Conservation (phyloP, 345 rosid species). For the Streptanthus diversifolius region DNA sequence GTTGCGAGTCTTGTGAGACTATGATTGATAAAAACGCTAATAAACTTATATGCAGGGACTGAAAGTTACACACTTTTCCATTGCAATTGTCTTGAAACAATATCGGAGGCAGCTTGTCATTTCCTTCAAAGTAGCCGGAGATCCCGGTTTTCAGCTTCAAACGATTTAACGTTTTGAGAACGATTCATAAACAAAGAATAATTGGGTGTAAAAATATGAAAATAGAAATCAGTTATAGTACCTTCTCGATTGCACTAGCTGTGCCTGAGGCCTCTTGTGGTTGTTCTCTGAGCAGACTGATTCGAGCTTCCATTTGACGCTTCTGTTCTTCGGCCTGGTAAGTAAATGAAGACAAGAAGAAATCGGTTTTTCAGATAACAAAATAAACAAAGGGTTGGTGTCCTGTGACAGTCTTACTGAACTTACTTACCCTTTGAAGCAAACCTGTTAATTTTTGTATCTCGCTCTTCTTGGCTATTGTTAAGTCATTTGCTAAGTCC, state of each 20-base stretch:
- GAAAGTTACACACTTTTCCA: background rate
- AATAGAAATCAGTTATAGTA: background rate
- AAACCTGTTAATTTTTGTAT: slow-evolving; percentile 45
- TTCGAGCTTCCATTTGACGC: slow-evolving; percentile 38
- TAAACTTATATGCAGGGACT: background rate
- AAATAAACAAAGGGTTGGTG: background rate
- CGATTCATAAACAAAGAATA: background rate
- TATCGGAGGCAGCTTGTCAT: slow-evolving; percentile 17
- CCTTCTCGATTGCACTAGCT: slow-evolving; percentile 45
- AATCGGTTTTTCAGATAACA: background rate
- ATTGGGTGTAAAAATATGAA: background rate
- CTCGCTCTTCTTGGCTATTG: slow-evolving; percentile 54
- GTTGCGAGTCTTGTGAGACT: background rate
- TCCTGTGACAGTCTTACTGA: background rate
- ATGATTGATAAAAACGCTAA: background rate
- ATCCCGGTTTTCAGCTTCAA: slow-evolving; percentile 45
- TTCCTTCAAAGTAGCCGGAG: slow-evolving; percentile 26
- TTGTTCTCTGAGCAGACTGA: slow-evolving; percentile 44
- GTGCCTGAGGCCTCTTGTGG: slow-evolving; percentile 37
- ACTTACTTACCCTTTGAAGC: slow-evolving; percentile 51
- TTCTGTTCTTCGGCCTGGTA: slow-evolving; percentile 63
- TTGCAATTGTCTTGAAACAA: background rate
- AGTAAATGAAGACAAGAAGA: background rate
- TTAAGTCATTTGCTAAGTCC: slow-evolving; percentile 47
- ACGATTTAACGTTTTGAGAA: background rate